Evolutionary conservation across 441 rosid genomes (phyloP).

Genomic region (Jatropha podagrica): DNA sequence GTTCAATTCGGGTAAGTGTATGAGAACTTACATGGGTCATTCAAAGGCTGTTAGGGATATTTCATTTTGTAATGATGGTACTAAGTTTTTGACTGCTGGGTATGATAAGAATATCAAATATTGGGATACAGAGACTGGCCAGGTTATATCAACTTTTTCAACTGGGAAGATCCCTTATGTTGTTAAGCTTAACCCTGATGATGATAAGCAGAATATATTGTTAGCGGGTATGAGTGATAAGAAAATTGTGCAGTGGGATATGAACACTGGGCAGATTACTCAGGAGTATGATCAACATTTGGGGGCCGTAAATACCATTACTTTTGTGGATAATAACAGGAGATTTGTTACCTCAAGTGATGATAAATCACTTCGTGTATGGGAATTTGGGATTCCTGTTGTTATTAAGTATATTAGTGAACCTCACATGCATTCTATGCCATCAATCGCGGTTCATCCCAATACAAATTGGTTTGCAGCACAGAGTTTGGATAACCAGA

Average conservation of each 20-base stretch:
- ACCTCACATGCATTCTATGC: slow-evolving; percentile 99
- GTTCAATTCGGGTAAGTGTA: slow-evolving; percentile 92
- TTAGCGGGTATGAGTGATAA: slow-evolving; percentile 99
- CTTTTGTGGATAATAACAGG: slow-evolving; percentile 95
- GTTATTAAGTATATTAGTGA: slow-evolving; percentile 99
- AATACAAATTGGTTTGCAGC: slow-evolving; percentile 97
- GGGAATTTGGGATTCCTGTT: slow-evolving; percentile 99
- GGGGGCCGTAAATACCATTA: slow-evolving; percentile 98
- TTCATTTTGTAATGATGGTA: slow-evolving; percentile 88
- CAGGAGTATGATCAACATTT: slow-evolving; percentile 98
- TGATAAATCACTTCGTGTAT: slow-evolving; percentile 97
- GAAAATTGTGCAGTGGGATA: slow-evolving; percentile 99
- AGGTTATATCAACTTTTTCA: slow-evolving; percentile 87
- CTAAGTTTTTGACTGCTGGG: slow-evolving; percentile 90
- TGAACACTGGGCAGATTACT: slow-evolving; percentile 83
- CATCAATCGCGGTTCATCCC: slow-evolving; percentile 89
- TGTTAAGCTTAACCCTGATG: slow-evolving; percentile 92
- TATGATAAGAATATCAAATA: slow-evolving; percentile 96
- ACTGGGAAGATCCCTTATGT: slow-evolving; percentile 95
- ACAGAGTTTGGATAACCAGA: slow-evolving; percentile 98
- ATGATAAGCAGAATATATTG: slow-evolving; percentile 91
- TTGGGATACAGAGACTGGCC: slow-evolving; percentile 98
- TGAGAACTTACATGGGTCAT: slow-evolving; percentile 99
- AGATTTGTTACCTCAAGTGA: slow-evolving; percentile 98
- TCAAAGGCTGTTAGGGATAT: slow-evolving; percentile 92